Base-by-base conservation (phyloP, 331 rosid species). In the Arachis monticola region DNA sequence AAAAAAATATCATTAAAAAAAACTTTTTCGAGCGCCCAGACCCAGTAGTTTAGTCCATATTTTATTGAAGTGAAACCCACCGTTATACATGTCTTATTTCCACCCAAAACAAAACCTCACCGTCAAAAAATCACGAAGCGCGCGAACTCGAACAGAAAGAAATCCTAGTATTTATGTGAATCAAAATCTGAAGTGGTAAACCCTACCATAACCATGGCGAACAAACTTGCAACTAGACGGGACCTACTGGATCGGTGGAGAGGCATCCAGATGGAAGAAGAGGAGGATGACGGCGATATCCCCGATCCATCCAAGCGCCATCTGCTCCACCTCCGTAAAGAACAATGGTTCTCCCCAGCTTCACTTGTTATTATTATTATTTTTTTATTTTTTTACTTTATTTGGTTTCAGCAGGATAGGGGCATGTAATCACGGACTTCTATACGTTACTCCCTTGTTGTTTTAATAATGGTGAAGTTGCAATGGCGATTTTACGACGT, bases 221-320 rank as follows among this genome's bases (percentile, higher is more conserved):
- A 67, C 59, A 85, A 71, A 73, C 79, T 62, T 31, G 57, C 78
- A 10, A 82, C 88, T 57, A 85, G 86, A 73, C 73, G 73, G 38
- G 92, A 88, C 58, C 89, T 94, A 7, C 77, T 94, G 83, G 88
- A 87, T 69, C 91, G 91, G 7, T 92, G 97, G 97, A 83, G 84
- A 72, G 77, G 64, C 87, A 92, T 92, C 69, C 96, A 88, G 74
- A 92, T 85, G 68, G 96, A 88, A 57, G 88, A 85, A 35, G 88
- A 59, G 59, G 65, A 85, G 62, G 82, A 85, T 7, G 84, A 60
- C 59, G 83, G 76, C 55, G 87, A 81, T 55, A 53, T 45, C 59
- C 42, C 56, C 74, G 86, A 86, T 81, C 73, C 88, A 55, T 78
- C 86, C 4, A 73, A 74, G 69, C 79, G 47, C 11, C 85, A 76